phyloP scores from a whole-genome alignment of 75 land plant species.

The Chamaecyparis obtusa region DNA sequence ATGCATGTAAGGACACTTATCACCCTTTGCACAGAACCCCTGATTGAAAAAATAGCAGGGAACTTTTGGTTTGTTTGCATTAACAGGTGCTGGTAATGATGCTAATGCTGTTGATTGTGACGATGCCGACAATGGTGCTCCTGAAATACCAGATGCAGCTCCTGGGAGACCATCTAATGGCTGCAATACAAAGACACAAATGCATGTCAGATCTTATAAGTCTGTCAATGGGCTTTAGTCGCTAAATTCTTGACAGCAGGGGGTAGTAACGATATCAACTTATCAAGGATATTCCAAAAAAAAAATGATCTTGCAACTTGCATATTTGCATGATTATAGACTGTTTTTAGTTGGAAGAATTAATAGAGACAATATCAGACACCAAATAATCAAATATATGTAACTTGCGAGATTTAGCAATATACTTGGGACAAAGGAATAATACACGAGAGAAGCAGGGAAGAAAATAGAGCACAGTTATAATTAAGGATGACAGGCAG shows the following conservation, averaged over 20 bases:
- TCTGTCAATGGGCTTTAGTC: not conserved
- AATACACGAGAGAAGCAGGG: not conserved
- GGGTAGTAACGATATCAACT: not conserved
- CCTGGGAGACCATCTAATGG: constrained; percentile 61
- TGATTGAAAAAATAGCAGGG: constrained; percentile 73
- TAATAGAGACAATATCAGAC: not conserved
- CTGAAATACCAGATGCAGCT: constrained; percentile 24
- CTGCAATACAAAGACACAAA: constrained; percentile 25
- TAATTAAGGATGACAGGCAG: not conserved
- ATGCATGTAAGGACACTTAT: constrained; percentile 78
- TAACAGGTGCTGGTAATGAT: constrained; percentile 21
- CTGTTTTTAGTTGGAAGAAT: not conserved
- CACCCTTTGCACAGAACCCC: constrained; percentile 83
- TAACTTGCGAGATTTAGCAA: not conserved
- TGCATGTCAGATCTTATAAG: not conserved
- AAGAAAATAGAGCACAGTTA: not conserved
- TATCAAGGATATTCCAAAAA: not conserved
- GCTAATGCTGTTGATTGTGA: constrained; percentile 15
- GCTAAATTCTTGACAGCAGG: not conserved
- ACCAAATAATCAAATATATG: not conserved
- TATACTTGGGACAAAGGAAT: not conserved
- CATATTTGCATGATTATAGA: not conserved
- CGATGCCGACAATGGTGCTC: constrained; percentile 18
- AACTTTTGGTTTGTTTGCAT: constrained; percentile 34
- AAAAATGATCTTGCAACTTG: not conserved